Evolutionary conservation across 2,329 filamentous ascomycete species (phyloP), one percentile per base, ranked within the genome.

Genomic region (Fusarium caatingaense): DNA sequence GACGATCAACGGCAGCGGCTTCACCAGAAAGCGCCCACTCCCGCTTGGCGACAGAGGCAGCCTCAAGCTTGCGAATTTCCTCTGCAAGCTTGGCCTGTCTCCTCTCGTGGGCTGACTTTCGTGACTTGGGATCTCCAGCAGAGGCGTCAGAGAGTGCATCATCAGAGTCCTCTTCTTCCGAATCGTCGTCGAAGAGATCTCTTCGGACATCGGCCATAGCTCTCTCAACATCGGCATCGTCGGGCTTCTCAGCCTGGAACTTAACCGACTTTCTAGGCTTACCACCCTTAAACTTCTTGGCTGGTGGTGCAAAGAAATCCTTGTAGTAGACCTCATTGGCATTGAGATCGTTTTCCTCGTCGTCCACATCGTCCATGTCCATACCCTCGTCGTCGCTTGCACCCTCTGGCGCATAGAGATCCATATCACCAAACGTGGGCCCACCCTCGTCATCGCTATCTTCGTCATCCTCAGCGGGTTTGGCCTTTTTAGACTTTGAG

Each of bases 21-120:
- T 99, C 96, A 76, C 96, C 96, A 12, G 92, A 88, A 55, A 98
- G 83, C 20, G 93, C 92, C 96, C 96, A 99, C 76, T 95, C 89
- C 62, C 94, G 91, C 81, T 97, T 97, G 30, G 93, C 92, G 1
- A 98, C 91, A 57, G 94, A 95, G 28, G 91, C 93, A 6, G 93
- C 90, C 84, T 99, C 96, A 20, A 99, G 88, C 64, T 92, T 91
- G 68, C 94, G 92, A 72, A 99, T 99, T 79, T 98, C 93, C 76
- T 97, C 92, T 8, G 90, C 89, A 47, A 98, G 86, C 74, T 93
- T 94, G 56, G 93, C 93, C 79, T 95, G 93, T 64, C 92, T 88
- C 56, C 93, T 90, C 82, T 98, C 93, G 79, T 98, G 93, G 7
- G 92, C 89, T 16, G 95, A 98, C 46, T 88, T 87, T 51, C 92